A percentile compares a stretch with the other conserved stretches of the same genome.
Evolutionary conservation across 495 filamentous ascomycete genomes (phyloP).

Genomic region (Evansstolkia leycettana): DNA sequence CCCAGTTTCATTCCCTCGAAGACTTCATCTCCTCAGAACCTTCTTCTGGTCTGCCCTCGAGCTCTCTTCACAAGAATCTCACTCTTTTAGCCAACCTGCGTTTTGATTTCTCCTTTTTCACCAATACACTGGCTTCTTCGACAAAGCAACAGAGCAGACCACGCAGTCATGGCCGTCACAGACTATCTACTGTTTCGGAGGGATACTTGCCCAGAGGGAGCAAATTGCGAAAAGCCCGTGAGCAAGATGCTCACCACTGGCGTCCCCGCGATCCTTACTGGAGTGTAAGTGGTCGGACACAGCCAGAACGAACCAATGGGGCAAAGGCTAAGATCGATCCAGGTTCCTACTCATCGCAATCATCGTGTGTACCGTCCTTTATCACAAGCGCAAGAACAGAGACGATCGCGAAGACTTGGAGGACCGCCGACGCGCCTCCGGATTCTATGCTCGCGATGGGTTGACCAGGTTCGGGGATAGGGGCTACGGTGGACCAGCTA

Average conservation of each 20-base stretch:
- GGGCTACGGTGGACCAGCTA: neutral
- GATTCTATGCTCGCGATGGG: constrained; percentile 5
- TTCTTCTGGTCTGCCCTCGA: too few relatives aligned
- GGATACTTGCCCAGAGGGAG: constrained; percentile 1
- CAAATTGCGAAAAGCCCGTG: constrained; percentile 6
- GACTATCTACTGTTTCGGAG: neutral
- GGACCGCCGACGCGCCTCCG: constrained; percentile 1
- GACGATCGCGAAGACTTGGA: constrained; percentile 6
- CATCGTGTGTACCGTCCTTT: constrained; percentile 3
- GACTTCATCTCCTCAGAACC: too few relatives aligned
- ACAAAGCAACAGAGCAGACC: too few relatives aligned
- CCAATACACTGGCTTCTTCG: too few relatives aligned
- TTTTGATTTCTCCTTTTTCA: too few relatives aligned
- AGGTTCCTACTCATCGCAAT: constrained; percentile 4
- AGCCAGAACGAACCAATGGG: neutral
- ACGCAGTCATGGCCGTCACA: too few relatives aligned
- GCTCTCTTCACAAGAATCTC: too few relatives aligned
- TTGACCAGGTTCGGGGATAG: constrained; percentile 2
- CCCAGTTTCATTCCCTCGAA: too few relatives aligned
- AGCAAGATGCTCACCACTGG: constrained; percentile 3
- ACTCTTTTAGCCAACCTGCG: too few relatives aligned
- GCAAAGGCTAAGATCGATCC: neutral
- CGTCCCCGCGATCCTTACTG: constrained; percentile 3
- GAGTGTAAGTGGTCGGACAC: constrained; percentile 2
- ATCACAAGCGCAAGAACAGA: constrained; percentile 2